A percentile compares a stretch with the other conserved stretches of the same genome.
These are phyloP conservation scores for Lycium ferocissimum DNA, from an alignment of 257 asterid species.

Conservation along the genomic window DNA sequence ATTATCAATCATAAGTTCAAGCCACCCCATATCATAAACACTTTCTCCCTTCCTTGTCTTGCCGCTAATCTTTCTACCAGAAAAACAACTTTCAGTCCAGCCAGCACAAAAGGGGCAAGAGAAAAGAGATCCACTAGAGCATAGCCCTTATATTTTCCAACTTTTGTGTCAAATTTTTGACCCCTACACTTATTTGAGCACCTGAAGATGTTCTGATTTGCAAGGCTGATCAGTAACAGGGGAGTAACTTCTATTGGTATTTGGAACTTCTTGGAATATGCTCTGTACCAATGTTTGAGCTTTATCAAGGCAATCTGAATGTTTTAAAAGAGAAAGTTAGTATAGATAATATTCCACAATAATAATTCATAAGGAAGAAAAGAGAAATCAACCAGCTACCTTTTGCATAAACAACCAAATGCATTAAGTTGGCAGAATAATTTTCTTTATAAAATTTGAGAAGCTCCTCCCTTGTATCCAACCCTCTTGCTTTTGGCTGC, in stretches of 20 bases:
- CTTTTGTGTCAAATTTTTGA: neutral
- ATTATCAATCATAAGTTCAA: neutral
- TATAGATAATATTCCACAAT: conserved; percentile 17
- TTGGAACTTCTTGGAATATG: conserved; percentile 81
- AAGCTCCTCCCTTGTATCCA: conserved; percentile 89
- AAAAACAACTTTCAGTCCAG: neutral
- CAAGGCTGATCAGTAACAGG: conserved; percentile 83
- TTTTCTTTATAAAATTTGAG: conserved; percentile 75
- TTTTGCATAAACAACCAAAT: conserved; percentile 89
- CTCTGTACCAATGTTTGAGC: conserved; percentile 74
- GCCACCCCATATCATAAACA: neutral
- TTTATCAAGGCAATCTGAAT: conserved; percentile 76
- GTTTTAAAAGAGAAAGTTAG: conserved; percentile 36
- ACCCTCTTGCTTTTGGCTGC: conserved; percentile 80
- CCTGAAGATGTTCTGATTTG: conserved; percentile 85
- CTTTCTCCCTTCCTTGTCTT: neutral
- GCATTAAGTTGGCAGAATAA: conserved; percentile 95
- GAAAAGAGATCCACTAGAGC: conserved; percentile 5
- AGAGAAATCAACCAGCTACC: conserved; percentile 54
- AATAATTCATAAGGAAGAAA: conserved; percentile 18
- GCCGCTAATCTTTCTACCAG: conserved; percentile 23
- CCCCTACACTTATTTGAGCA: conserved; percentile 35
- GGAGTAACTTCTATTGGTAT: conserved; percentile 57
- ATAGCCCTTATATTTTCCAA: neutral
- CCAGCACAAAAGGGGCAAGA: neutral